Conservation (phyloP, 1,284 basidiomycete species). For the Pyrrhoderma lamaoense region DNA sequence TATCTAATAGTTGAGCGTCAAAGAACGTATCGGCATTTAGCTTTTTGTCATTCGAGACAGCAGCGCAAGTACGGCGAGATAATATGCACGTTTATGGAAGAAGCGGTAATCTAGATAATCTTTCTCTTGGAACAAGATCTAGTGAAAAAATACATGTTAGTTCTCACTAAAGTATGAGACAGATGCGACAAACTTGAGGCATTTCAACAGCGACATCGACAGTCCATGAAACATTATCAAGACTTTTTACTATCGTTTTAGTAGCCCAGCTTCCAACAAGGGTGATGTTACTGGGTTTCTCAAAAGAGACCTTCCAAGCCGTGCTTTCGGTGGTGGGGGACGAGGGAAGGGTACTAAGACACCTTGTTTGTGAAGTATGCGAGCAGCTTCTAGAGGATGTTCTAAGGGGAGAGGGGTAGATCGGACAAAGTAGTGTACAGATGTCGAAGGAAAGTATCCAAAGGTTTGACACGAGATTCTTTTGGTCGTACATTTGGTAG, state of each 20-base stretch:
- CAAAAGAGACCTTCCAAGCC: slow-evolving; percentile 72
- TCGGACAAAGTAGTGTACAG: slow-evolving; percentile 52
- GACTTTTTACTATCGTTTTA: slow-evolving; percentile 56
- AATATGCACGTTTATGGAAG: slow-evolving; percentile 91
- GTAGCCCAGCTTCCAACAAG: slow-evolving; percentile 75
- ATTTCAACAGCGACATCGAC: slow-evolving; percentile 86
- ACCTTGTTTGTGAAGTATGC: slow-evolving; percentile 43
- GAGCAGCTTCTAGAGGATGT: slow-evolving; percentile 58
- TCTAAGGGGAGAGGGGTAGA: slow-evolving; percentile 51
- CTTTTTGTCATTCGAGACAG: slow-evolving; percentile 42
- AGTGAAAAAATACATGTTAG: slow-evolving; percentile 9
- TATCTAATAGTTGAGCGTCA: slow-evolving; percentile 54
- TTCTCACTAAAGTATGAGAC: background rate
- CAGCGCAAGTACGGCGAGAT: slow-evolving; percentile 77
- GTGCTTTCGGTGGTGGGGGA: slow-evolving; percentile 60
- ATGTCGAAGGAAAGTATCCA: slow-evolving; percentile 58
- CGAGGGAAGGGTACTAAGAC: slow-evolving; percentile 55
- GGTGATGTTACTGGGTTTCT: slow-evolving; percentile 56
- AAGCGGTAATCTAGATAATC: slow-evolving; percentile 88
- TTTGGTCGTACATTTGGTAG: slow-evolving; percentile 75
- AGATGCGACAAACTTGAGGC: slow-evolving; percentile 57
- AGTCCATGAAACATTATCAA: slow-evolving; percentile 55
- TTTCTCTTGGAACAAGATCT: slow-evolving; percentile 88
- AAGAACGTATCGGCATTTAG: slow-evolving; percentile 53
- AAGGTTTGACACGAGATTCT: slow-evolving; percentile 40